Base-by-base conservation (phyloP, 305 asterid genomes). In the Plantago rigida region DNA sequence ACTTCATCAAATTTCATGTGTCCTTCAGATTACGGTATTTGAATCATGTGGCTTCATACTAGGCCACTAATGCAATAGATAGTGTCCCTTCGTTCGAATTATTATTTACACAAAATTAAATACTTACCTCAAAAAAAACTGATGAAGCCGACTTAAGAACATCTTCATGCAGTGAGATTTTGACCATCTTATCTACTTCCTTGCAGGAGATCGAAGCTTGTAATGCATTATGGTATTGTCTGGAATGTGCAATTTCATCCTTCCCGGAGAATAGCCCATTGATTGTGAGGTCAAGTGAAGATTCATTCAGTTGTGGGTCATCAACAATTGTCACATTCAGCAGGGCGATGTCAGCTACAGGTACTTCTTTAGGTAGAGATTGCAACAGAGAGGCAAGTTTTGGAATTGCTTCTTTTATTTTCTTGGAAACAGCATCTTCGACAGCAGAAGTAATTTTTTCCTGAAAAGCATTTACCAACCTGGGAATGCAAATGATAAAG, bases 311-410 rank as follows among this genome's bases (percentile, higher is more conserved):
- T 68, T 72, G 70, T 7, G 90, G 95, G 51, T 82, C 85, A 51
- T 79, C 85, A 45, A 88, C 72, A 69, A 91, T 66, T 10, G 96
- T 86, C 51, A 79, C 75, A 63, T 91, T 86, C 69, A 91, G 36
- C 58, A 76, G 57, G 74, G 86, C 87, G 22, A 84, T 26, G 64
- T 79, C 65, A 49, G 79, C 70, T 60, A 88, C 67, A 3, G 88
- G 61, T 52, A 84, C 81, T 82, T 84, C 88, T 80, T 80, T 84
- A 10, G 98, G 96, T 76, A 86, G 67, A 62, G 94, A 82, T 73
- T 77, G 81, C 77, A 91, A 74, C 29, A 65, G 42, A 41, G 78
- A 69, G 74, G 88, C 93, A 13, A 88, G 81, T 61, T 82, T 75
- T 60, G 63, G 57, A 51, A 78, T 56, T 60, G 76, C 84, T 53